A percentile compares a stretch with the other conserved stretches of the same genome.
Conservation (phyloP, 495 filamentous ascomycete genomes). For the Hypoxylon cercidicola region DNA sequence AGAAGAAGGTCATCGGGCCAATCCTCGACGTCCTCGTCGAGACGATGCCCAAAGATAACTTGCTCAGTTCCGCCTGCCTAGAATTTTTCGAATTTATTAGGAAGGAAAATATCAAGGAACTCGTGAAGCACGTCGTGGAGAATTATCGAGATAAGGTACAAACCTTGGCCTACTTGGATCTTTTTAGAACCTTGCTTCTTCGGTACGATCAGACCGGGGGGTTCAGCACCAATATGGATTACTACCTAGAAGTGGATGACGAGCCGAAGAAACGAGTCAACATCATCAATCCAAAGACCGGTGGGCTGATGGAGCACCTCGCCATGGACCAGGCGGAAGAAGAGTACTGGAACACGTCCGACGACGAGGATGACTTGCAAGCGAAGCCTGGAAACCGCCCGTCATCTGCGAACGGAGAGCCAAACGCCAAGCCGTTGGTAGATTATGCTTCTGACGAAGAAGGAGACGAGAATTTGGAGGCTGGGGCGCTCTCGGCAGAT, state of each 20-base stretch:
- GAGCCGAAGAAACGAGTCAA: conserved; percentile 66
- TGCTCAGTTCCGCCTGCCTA: conserved; percentile 94
- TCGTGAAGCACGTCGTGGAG: conserved; percentile 87
- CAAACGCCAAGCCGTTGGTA: conserved; percentile 78
- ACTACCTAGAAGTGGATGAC: conserved; percentile 60
- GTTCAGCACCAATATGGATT: conserved; percentile 70
- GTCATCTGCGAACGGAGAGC: conserved; percentile 55
- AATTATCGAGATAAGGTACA: conserved; percentile 86
- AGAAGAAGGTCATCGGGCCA: conserved; percentile 84
- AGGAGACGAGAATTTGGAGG: conserved; percentile 59
- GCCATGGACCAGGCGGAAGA: conserved; percentile 84
- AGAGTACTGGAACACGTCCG: conserved; percentile 93
- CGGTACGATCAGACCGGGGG: conserved; percentile 84
- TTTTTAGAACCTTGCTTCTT: conserved; percentile 77
- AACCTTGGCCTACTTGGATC: conserved; percentile 84
- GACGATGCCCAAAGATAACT: conserved; percentile 95
- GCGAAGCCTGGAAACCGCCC: conserved; percentile 43
- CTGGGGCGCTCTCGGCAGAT: conserved; percentile 52
- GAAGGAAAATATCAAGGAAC: conserved; percentile 81
- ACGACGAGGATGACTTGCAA: conserved; percentile 80
- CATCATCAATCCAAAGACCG: conserved; percentile 72
- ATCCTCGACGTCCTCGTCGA: conserved; percentile 88
- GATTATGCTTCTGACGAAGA: conserved; percentile 93
- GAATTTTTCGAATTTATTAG: conserved; percentile 95
- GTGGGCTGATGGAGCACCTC: conserved; percentile 73